Conservation (phyloP, 139 green algal genomes). For the Micractinium sp. region DNA sequence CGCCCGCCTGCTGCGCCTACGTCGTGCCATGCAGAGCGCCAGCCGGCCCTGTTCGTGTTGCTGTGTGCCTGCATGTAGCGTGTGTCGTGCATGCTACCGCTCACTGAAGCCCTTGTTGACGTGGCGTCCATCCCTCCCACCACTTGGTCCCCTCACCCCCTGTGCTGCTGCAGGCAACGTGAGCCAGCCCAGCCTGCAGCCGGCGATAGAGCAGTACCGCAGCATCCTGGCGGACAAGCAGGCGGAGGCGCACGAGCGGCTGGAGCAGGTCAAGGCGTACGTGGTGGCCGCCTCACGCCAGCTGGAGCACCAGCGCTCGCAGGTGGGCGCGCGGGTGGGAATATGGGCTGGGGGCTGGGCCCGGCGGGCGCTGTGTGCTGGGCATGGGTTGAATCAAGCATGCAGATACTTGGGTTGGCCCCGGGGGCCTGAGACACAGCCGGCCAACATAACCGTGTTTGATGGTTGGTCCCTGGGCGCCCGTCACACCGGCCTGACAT, state of each 20-base stretch:
- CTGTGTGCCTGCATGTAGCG: neutral
- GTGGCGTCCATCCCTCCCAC: neutral
- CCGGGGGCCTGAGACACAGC: no score
- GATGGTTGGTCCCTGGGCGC: neutral
- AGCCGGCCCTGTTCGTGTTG: no score
- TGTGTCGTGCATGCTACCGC: neutral
- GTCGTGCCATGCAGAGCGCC: no score
- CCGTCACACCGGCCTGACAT: no score
- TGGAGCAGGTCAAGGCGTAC: constrained; percentile 16
- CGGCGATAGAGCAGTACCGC: constrained; percentile 13
- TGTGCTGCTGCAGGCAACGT: neutral
- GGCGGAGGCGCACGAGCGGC: constrained; percentile 25
- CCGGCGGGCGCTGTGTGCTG: no score
- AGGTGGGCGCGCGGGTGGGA: neutral
- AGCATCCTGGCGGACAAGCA: constrained; percentile 19
- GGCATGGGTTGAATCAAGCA: no score
- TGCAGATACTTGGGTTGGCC: no score
- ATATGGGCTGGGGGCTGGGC: neutral
- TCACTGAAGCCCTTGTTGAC: neutral
- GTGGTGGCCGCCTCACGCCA: constrained; percentile 5
- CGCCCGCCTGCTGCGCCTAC: no score
- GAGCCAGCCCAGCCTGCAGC: constrained; percentile 18
- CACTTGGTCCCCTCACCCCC: no score
- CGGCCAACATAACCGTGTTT: neutral
- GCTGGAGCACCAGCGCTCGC: constrained; percentile 29